These are phyloP conservation scores for Botrytis hyacinthi DNA, from an alignment of 2,329 filamentous ascomycete species.

Conservation along the genomic window DNA sequence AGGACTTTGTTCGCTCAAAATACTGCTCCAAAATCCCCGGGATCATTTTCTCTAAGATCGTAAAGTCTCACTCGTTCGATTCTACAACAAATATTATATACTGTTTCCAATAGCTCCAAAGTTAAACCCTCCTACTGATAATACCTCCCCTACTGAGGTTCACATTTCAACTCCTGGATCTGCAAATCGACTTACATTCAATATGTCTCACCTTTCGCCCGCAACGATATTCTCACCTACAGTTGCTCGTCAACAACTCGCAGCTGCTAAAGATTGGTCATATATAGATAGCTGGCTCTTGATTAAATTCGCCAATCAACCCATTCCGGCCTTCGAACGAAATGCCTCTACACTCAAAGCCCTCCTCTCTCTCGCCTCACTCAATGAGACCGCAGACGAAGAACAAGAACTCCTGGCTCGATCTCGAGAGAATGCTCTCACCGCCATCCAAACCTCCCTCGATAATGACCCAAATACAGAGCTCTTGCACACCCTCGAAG, in stretches of 20 bases:
- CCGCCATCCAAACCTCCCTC: constrained; percentile 48
- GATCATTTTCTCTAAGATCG: not conserved
- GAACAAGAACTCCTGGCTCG: constrained; percentile 57
- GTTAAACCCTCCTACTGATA: not conserved
- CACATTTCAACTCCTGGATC: not conserved
- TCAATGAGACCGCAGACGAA: constrained; percentile 77
- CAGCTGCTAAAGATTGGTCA: constrained; percentile 86
- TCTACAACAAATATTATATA: not conserved
- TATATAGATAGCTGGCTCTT: constrained; percentile 82
- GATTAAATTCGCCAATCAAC: constrained; percentile 62
- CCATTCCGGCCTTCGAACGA: constrained; percentile 75
- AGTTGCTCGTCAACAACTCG: constrained; percentile 70
- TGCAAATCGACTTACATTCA: not conserved
- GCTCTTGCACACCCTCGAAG: constrained; percentile 54
- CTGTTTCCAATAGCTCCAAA: not conserved
- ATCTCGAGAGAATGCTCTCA: constrained; percentile 59
- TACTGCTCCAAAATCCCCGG: too few relatives aligned
- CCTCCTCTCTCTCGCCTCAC: constrained; percentile 68
- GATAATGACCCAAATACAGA: constrained; percentile 39
- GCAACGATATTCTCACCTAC: constrained; percentile 66
- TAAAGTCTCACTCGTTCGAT: not conserved
- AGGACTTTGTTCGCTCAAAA: too few relatives aligned
- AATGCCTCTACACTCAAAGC: constrained; percentile 79
- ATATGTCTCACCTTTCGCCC: constrained; percentile 41
- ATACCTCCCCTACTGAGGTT: not conserved